Percentiles rank a stretch among this genome's conserved stretches.
Evolutionary conservation across 805 yeast species (phyloP).

Genomic region (Candida lessepsii): DNA sequence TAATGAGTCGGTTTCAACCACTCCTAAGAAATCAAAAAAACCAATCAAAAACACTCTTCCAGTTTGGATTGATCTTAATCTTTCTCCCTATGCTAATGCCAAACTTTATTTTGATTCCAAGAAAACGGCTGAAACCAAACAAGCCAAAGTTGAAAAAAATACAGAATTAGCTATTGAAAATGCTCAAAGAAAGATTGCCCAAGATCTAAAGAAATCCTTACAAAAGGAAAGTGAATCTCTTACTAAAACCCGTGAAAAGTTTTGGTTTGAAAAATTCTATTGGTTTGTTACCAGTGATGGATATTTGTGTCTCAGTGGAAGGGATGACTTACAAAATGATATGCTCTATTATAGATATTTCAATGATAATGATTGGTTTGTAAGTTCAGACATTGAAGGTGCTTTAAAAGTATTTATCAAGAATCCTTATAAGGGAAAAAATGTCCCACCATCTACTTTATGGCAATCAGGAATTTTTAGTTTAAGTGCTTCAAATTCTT

Average conservation of each 20-base stretch:
- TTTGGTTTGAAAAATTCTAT: constrained; percentile 89
- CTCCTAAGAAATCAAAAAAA: constrained; percentile 6
- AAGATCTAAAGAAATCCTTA: constrained; percentile 64
- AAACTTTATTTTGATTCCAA: constrained; percentile 75
- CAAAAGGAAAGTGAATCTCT: constrained; percentile 51
- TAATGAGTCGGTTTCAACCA: constrained; percentile 10
- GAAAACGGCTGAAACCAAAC: constrained; percentile 73
- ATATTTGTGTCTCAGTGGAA: constrained; percentile 81
- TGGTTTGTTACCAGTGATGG: constrained; percentile 96
- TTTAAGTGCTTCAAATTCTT: constrained; percentile 79
- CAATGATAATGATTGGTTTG: constrained; percentile 67
- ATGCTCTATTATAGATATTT: constrained; percentile 77
- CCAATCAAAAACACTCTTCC: constrained; percentile 27
- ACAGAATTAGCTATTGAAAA: constrained; percentile 76
- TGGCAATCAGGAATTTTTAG: constrained; percentile 87
- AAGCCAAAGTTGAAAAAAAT: constrained; percentile 73
- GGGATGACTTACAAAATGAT: constrained; percentile 77
- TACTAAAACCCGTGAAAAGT: constrained; percentile 65
- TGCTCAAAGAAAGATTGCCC: constrained; percentile 74
- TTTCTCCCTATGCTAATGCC: constrained; percentile 88
- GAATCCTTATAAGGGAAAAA: constrained; percentile 70
- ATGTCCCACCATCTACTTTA: constrained; percentile 80
- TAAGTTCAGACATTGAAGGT: constrained; percentile 72
- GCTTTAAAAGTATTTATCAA: constrained; percentile 76
- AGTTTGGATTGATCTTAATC: constrained; percentile 63